Base-by-base conservation (phyloP, 495 filamentous ascomycete genomes). In the Aeminium ludgeri region DNA sequence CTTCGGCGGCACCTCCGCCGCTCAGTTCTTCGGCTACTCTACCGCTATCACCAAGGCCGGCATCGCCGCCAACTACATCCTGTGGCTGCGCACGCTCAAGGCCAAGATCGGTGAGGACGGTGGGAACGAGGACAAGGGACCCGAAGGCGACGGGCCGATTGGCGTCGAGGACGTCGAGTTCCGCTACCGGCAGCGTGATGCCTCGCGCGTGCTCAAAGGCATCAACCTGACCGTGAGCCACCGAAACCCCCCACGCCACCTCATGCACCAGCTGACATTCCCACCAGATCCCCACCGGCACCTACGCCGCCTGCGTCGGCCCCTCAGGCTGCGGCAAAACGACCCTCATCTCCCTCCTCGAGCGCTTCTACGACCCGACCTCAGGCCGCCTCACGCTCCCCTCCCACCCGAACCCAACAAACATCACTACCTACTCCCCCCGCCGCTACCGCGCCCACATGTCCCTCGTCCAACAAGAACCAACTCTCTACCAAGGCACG, bases 311-410 rank as follows among this genome's bases (percentile, higher is more conserved):
- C 0, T 62, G 85, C 12, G 79, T 84, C 3, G 82, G 82, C 1
- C 61, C 76, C 0, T 74, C 67, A 0, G 82, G 82, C 15, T 79
- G 74, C 23, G 82, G 82, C 8, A 87, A 87, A 50, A 76, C 69
- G 0, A 81, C 73, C 11, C 61, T 78, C 17, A 40, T 55, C 28
- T 45, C 43, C 7, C 39, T 55, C 4, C 38, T 55, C 20, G 46
- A 53, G 36, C 46, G 53, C 30, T 55, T 55, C 45, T 55, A 55
- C 42, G 47, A 53, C 29, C 46, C 44, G 3, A 41, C 25, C 4
- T 50, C 43, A 29, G 53, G 53, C 36, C 35, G 38, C 38, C 50
- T 55, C 15, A 45, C 40, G 10, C 28, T 50, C 20, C n/a, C n/a
- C n/a, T n/a, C n/a, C n/a, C n/a, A n/a, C n/a, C n/a, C n/a, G n/a